Base-by-base conservation (phyloP, 345 rosid genomes). In the Isatis tinctoria region DNA sequence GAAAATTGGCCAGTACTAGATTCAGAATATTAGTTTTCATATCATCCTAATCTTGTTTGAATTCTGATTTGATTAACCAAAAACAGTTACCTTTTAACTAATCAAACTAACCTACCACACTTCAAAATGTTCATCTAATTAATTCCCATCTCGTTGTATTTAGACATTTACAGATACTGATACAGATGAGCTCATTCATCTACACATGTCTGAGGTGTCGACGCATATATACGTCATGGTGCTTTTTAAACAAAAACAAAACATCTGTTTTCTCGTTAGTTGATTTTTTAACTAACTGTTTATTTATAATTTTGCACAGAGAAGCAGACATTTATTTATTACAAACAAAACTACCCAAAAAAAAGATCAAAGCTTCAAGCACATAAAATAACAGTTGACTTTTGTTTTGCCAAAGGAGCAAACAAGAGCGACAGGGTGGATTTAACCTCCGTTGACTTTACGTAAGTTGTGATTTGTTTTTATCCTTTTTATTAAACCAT, bases 351-450 rank as follows among this genome's bases (percentile, higher is more conserved):
- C 14, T 40, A 53, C 24, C 37, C 30, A 41, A 67, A 28, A 60
- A 45, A 17, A 41, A 61, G 10, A 45, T 45, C 6, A 52, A 3
- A 0, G 4, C 35, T 60, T 22, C 24, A 69, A 69, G 8, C 10
- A 48, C 30, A 35, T 70, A 77, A 64, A 77, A 70, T 56, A 77
- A 7, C 39, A 39, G 54, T 70, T 77, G 80, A 77, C 80, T 70
- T 77, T 58, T 62, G 60, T 56, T 76, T 70, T 70, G 67, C 76
- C 72, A 64, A 44, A 54, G 52, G 32, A 57, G 72, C 75, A 64
- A 63, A 54, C 71, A 36, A 76, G 27, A 70, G 57, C 61, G 67
- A 77, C 80, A 65, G 54, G 67, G 22, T 56, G 72, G 72, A 57
- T 56, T 76, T 70, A 56, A 65, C 76, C 67, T 56, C 28, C 47